Base-by-base conservation (phyloP, 169 alveolate species). In the Haemoproteus tartakovskyi region DNA sequence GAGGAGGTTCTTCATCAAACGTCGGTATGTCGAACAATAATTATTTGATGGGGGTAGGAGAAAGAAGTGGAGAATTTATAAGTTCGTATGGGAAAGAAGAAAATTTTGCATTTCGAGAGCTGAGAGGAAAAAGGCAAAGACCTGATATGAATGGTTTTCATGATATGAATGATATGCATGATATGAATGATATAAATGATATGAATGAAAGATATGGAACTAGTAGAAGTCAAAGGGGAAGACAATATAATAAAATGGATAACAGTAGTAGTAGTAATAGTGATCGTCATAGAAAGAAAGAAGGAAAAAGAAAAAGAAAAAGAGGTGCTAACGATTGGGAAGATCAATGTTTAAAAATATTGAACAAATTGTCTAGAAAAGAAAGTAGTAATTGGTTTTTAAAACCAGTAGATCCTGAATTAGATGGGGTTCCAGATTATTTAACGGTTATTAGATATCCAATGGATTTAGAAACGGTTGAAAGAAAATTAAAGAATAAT, bases 381-480 rank as follows among this genome's bases (percentile, higher is more conserved):
- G 60, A 86, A 21, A 85, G 63, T 3, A 57, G 91, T 21, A 70
- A 86, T 18, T 89, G 94, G 94, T 96, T 96, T 61, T 87, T 92
- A 74, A 90, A 92, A 19, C 97, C 97, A 8, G 94, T 95, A 16
- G 96, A 95, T 64, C 95, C 97, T 12, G 95, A 91, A 29, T 74
- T 90, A 56, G 96, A 92, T 74, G 95, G 93, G 62, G 90, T 90
- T 21, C 95, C 94, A 5, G 92, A 90, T 59, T 94, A 94, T 80
- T 86, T 86, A 43, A 78, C 62, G 37, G 50, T 85, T n/a, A 70
- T 87, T 16, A 78, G 67, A 38, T 82, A 84, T 46, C 93, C 93
- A 36, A 88, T 90, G 92, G 93, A 88, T 79, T 82, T 90, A 45
- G 87, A 88, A 50, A 88, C 92, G 2, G 86, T 90, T 1, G 92